Base-by-base conservation (phyloP, 2,329 filamentous ascomycete species). In the Fusarium verticillioides region DNA sequence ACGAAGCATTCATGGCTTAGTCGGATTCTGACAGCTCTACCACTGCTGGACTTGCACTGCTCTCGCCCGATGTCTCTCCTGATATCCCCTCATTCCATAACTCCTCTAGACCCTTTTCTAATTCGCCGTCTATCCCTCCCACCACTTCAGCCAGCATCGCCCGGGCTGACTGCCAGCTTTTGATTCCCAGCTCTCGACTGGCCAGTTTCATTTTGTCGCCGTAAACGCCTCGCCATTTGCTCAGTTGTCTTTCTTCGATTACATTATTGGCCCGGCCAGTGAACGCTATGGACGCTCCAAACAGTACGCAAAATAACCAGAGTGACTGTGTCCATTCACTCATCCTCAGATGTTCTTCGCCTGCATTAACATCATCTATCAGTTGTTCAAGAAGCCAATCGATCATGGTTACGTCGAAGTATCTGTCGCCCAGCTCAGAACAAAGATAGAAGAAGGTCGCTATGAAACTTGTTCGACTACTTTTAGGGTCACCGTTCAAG, bases 381-480 rank as follows among this genome's bases (percentile, higher is more conserved):
- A 85, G 78, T 65, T 86, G 84, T 72, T 85, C 84, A 49, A 85
- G 79, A 50, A 85, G 81, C 84, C 83, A 85, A 66, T 83, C 83
- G 10, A 84, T 80, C 42, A 86, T 80, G 61, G 84, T 83, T 32
- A 82, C 81, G 67, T 85, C 83, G 43, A 86, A 80, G 37, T 79
- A 78, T 42, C 78, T 81, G 60, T 84, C 80, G 43, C 83, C 83
- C 64, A 86, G 75, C 67, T 85, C 84, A 52, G 84, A 82, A 78
- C 84, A 83, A 46, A 86, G 81, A 74, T 85, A 86, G 76, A 86
- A 84, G 75, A 85, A 85, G 39, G 83, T 85, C 44, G 84, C 83
- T 60, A 85, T 84, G 76, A 85, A 85, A 60, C 83, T 83, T 42
- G 82, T 84, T 52, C 84, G 81, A 70, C 84, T 86, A 60, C 81